Evolutionary conservation across 306 rosid genomes (phyloP).

Genomic region (Begonia masoniana): DNA sequence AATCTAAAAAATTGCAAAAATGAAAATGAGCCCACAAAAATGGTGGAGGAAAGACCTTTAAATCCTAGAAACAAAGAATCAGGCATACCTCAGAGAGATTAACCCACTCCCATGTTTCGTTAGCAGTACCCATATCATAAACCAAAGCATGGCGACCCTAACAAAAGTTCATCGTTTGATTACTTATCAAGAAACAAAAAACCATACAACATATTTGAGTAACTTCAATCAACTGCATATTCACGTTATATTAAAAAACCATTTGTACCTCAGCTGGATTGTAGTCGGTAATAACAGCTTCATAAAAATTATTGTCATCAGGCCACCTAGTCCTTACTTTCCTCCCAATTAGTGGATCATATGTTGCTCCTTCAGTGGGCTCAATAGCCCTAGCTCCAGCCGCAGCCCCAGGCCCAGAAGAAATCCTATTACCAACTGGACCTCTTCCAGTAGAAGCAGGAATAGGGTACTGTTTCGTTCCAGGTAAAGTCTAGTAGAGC

Average conservation of each 20-base stretch:
- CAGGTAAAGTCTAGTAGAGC: constrained; percentile 36
- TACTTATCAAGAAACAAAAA: too few species aligned
- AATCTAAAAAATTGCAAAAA: too few species aligned
- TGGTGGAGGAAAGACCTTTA: background rate
- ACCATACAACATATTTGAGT: background rate
- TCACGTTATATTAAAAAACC: background rate
- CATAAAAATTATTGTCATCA: constrained; percentile 83
- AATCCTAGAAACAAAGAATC: background rate
- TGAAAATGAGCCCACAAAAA: background rate
- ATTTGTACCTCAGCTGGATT: constrained; percentile 45
- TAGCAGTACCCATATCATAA: constrained; percentile 58
- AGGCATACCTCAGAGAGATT: constrained; percentile 79
- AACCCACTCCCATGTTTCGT: constrained; percentile 98
- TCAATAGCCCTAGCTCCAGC: constrained; percentile 30
- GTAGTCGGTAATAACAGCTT: constrained; percentile 81
- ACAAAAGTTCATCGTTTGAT: constrained; percentile 6
- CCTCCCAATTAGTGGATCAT: constrained; percentile 66
- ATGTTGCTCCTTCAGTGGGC: constrained; percentile 29
- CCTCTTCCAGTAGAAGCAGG: constrained; percentile 40
- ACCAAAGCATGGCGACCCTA: constrained; percentile 89
- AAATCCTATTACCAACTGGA: constrained; percentile 40
- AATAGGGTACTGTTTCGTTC: constrained; percentile 39
- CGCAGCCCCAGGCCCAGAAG: constrained; percentile 38
- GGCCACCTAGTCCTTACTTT: constrained; percentile 98
- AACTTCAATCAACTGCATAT: background rate